These are phyloP conservation scores for Pythium pectinolyticum DNA, from an alignment of 352 stramenopile genomes.

Conservation along the genomic window DNA sequence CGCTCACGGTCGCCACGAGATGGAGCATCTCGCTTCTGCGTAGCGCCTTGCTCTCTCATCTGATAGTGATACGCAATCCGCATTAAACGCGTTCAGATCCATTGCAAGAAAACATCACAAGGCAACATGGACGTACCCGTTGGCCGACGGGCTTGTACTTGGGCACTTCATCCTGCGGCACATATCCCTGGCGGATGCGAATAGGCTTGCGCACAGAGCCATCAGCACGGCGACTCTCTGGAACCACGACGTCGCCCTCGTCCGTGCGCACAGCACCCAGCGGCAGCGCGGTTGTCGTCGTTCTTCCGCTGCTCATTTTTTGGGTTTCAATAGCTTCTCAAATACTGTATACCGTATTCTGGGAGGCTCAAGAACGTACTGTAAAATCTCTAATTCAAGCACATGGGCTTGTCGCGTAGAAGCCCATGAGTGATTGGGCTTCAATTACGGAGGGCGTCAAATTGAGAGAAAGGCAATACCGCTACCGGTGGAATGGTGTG, in stretches of 20 bases:
- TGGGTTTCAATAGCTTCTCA: not conserved
- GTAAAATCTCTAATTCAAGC: too few species aligned
- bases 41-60: constrained; percentile 14
- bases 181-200: constrained; percentile 77
- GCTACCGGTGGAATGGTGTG: too few species aligned
- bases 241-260: constrained; percentile 67
- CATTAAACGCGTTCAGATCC: not conserved
- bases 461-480: too few species aligned
- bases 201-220: constrained; percentile 78
- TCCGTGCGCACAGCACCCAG: constrained; percentile 61
- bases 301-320: constrained; percentile 5
- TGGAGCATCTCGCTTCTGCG: not conserved
- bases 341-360: constrained; percentile 25
- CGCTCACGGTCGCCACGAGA: constrained; percentile 13
- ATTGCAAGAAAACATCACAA: constrained; percentile 18
- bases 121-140: constrained; percentile 35
- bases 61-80: not conserved
- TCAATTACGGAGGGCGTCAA: too few species aligned
- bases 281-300: constrained; percentile 31
- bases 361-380: too few species aligned
- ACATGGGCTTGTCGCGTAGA: too few species aligned
- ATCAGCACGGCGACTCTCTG: constrained; percentile 59
- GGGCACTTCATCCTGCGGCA: constrained; percentile 79
- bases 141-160: constrained; percentile 78
- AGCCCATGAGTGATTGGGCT: too few species aligned